Evolutionary conservation across 2,329 filamentous ascomycete genomes (phyloP).

Genomic region (Aureobasidium pullulans): DNA sequence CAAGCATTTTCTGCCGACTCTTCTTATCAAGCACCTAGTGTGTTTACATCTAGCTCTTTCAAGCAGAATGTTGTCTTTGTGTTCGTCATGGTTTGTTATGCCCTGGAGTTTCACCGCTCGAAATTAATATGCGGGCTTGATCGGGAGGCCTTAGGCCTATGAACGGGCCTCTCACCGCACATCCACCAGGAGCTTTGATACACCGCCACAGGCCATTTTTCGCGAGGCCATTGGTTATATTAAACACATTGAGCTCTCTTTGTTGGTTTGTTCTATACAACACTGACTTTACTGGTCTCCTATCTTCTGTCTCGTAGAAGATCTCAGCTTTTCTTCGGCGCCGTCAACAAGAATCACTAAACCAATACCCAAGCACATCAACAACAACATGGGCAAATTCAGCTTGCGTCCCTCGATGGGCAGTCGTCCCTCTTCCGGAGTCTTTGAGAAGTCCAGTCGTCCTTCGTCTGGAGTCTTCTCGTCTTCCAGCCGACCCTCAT

Average conservation of each 20-base stretch:
- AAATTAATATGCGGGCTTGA: slow-evolving; percentile 9
- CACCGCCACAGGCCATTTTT: background rate
- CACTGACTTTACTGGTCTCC: background rate
- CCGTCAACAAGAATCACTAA: background rate
- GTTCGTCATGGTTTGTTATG: background rate
- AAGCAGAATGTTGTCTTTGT: background rate
- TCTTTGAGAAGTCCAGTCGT: slow-evolving; percentile 1
- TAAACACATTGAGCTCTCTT: background rate
- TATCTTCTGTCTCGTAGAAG: background rate
- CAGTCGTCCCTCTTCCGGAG: background rate
- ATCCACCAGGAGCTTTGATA: slow-evolving; percentile 2
- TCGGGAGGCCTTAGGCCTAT: slow-evolving; percentile 1
- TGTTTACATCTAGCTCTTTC: background rate
- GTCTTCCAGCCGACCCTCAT: background rate
- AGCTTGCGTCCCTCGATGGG: slow-evolving; percentile 10
- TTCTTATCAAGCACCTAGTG: background rate
- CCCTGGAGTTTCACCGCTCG: slow-evolving; percentile 4
- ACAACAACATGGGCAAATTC: slow-evolving; percentile 3
- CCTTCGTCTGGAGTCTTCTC: slow-evolving; percentile 4
- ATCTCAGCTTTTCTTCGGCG: background rate
- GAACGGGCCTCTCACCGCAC: slow-evolving; percentile 7
- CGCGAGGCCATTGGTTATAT: background rate
- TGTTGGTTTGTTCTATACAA: background rate
- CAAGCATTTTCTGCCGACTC: background rate
- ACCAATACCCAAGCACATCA: background rate